Base-by-base conservation (phyloP, 2,329 filamentous ascomycete genomes). In the Mycosphaerelloides madeirae region DNA sequence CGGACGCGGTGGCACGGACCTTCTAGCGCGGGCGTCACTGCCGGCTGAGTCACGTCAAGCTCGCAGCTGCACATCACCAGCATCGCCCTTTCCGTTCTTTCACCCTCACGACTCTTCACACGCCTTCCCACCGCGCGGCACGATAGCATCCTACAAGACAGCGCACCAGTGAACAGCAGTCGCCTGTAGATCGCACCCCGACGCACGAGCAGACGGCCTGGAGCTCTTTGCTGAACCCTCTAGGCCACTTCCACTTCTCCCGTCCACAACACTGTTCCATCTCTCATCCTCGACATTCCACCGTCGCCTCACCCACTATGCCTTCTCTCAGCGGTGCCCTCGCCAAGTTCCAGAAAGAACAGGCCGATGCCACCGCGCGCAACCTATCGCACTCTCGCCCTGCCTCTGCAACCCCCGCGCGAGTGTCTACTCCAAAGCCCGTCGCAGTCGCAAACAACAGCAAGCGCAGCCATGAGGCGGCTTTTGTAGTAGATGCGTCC, bases 361-460 rank as follows among this genome's bases (percentile, higher is more conserved):
- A 53, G 40, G 57, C 59, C 20, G 58, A 59, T 32, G 54, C 59
- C 20, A 55, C 56, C 6, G 41, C 55, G 8, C 58, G 62, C 41
- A 64, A 65, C 48, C 43, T 54, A 38, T 39, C 44, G 3, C 50
- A 57, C 38, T 46, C 57, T 3, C 58, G 60, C 6, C 59, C 60
- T n/a, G 42, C 49, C 5, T 44, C 50, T 8, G 44, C 45, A 22
- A 41, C 15, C 9, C 54, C 58, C 31, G 47, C 55, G 8, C 57
- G 58, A 35, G 51, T 52, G 12, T 50, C 54, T 9, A 61, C 55
- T 2, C 56, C 58, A 3, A 56, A 61, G 18, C 44, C 54, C 20
- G 38, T 45, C 25, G 22, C 44, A 18, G 38, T 45, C 31, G 43
- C 48, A 9, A 53, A 81, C 84, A 60, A 87, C 81, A 13, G 84